Evolutionary conservation across 768 basidiomycete genomes (phyloP).

Genomic region (Clavulina sp.): DNA sequence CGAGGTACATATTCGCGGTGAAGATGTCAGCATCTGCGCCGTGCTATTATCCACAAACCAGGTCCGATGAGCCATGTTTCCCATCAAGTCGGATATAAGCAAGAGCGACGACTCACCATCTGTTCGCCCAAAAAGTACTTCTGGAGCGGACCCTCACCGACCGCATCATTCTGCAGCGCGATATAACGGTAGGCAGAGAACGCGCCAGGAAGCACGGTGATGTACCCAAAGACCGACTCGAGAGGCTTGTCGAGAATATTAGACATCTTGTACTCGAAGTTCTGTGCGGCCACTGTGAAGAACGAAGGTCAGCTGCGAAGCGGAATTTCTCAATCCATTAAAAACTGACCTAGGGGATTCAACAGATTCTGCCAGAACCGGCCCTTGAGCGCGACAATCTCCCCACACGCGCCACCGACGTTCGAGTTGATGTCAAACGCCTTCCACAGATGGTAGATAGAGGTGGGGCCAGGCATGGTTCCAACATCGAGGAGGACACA

Average conservation of each 20-base stretch:
- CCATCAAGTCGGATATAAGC: neutral
- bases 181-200: conserved; percentile 37
- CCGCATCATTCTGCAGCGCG: conserved; percentile 70
- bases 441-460: conserved; percentile 88
- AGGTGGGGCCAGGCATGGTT: conserved; percentile 70
- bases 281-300: conserved; percentile 62
- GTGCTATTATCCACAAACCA: conserved; percentile 38
- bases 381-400: conserved; percentile 84
- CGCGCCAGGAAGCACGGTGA: conserved; percentile 52
- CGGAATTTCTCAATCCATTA: neutral
- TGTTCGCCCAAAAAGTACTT: conserved; percentile 97
- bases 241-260: conserved; percentile 88
- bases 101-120: conserved; percentile 47
- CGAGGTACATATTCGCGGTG: conserved; percentile 92
- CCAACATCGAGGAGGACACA: conserved; percentile 84
- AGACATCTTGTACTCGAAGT: conserved; percentile 76
- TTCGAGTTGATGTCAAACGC: conserved; percentile 85
- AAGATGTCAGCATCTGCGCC: conserved; percentile 80
- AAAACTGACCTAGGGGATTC: conserved; percentile 35
- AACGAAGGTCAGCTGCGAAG: neutral
- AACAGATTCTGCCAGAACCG: conserved; percentile 60
- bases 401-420: conserved; percentile 88
- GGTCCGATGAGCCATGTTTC: neutral
- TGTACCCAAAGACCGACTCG: conserved; percentile 58
- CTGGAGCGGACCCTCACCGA: conserved; percentile 74